These are phyloP conservation scores for Pseudozyma sp. DNA, from an alignment of 1,284 basidiomycete species.

Conservation along the genomic window DNA sequence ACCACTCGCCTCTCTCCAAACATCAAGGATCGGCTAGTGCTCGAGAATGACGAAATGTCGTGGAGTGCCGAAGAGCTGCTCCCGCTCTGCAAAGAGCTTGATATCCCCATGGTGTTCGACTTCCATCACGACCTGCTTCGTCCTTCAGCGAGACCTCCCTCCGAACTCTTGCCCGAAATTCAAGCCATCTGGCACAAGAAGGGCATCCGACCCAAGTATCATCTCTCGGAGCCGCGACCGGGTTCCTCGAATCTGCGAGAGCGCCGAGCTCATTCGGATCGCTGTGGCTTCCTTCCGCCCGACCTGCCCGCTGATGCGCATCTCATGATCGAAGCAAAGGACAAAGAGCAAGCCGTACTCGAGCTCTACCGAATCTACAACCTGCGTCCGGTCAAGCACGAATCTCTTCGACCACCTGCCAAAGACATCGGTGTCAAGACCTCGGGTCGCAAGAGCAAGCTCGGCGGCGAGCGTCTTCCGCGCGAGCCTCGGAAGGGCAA, in stretches of 20 bases:
- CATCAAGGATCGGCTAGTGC: conserved; percentile 79
- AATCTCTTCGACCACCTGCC: conserved; percentile 71
- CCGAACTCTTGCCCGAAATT: conserved; percentile 77
- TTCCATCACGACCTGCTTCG: conserved; percentile 68
- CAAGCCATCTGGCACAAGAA: conserved; percentile 80
- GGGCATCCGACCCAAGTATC: conserved; percentile 84
- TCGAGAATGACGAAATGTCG: conserved; percentile 93
- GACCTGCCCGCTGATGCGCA: conserved; percentile 73
- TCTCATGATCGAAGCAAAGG: conserved; percentile 92
- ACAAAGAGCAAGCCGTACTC: conserved; percentile 92
- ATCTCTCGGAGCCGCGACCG: conserved; percentile 76
- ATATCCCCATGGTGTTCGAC: conserved; percentile 76
- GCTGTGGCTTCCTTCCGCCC: conserved; percentile 77
- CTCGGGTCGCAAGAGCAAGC: conserved; percentile 67
- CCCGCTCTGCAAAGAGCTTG: conserved; percentile 82
- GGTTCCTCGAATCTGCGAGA: conserved; percentile 70
- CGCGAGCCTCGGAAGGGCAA: conserved; percentile 45
- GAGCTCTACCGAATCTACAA: conserved; percentile 83
- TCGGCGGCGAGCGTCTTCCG: conserved; percentile 47
- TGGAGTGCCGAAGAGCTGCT: conserved; percentile 88
- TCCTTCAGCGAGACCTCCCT: conserved; percentile 57
- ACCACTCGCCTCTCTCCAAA: conserved; percentile 74
- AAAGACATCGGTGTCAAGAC: conserved; percentile 70
- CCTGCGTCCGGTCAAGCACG: conserved; percentile 77
- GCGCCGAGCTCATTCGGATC: conserved; percentile 83